Conservation (phyloP, 257 asterid species). For the Jaltomata sinuosa region DNA sequence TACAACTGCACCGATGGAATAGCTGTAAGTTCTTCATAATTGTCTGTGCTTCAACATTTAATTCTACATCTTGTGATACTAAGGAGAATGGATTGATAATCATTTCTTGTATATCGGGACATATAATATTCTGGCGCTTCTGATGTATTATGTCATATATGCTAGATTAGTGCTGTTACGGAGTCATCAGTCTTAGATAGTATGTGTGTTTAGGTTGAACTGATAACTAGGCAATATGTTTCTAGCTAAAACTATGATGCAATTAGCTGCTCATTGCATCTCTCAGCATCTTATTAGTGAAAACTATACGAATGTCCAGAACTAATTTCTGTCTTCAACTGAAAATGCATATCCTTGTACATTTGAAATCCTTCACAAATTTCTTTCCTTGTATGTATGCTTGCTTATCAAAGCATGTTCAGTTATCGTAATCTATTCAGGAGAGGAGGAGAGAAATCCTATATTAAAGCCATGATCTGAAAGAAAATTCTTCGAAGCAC, state of each 20-base stretch:
- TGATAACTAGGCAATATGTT: neutral
- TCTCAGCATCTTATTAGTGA: neutral
- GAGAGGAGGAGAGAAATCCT: neutral
- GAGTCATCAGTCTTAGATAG: neutral
- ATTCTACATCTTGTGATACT: neutral
- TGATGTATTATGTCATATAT: neutral
- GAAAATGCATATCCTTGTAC: neutral
- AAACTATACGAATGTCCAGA: neutral
- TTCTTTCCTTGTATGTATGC: neutral
- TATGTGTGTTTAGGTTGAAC: neutral
- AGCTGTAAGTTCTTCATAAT: conserved; percentile 47
- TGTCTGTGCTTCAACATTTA: neutral
- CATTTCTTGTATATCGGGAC: neutral
- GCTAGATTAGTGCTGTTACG: neutral
- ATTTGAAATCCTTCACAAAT: neutral
- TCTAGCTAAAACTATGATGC: neutral
- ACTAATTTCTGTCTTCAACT: neutral
- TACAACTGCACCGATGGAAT: conserved; percentile 95
- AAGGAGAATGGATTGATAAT: neutral
- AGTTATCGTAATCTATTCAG: neutral
- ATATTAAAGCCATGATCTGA: neutral
- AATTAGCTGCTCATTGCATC: neutral
- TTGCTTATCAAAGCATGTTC: neutral
- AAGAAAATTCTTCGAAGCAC: neutral
- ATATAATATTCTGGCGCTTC: neutral